Percentiles rank a stretch among this genome's conserved stretches.
Evolutionary conservation across 495 filamentous ascomycete genomes (phyloP).

Genomic region (Extremus antarcticus): DNA sequence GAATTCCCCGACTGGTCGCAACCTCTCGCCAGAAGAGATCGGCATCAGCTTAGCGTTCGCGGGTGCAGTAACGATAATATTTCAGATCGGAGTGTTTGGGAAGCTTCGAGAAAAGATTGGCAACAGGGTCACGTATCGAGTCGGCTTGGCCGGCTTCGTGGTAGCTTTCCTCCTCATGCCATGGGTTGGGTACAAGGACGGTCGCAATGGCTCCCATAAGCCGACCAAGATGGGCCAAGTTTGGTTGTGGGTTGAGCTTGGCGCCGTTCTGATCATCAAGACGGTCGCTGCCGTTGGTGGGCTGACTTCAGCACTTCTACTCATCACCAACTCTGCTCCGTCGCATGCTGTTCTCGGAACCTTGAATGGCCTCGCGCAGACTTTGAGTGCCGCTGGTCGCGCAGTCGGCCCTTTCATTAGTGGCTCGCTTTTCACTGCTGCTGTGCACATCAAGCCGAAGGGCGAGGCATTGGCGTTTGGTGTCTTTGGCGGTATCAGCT

Average conservation of each 20-base stretch:
- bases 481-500: constrained; percentile 65
- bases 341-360: constrained; percentile 79
- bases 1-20: constrained; percentile 60
- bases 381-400: constrained; percentile 80
- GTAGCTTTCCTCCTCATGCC: constrained; percentile 79
- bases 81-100: constrained; percentile 77
- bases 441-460: constrained; percentile 56
- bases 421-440: constrained; percentile 68
- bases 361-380: constrained; percentile 89
- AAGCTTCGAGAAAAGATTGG: constrained; percentile 69
- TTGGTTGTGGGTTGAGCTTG: constrained; percentile 66
- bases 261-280: constrained; percentile 70
- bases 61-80: constrained; percentile 71
- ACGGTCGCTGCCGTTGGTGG: constrained; percentile 81
- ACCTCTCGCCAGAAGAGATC: constrained; percentile 65
- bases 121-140: constrained; percentile 71
- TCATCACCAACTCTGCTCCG: constrained; percentile 88
- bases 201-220: constrained; percentile 32
- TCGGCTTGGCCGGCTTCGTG: constrained; percentile 70
- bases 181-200: constrained; percentile 68
- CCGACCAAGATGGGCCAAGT: constrained; percentile 42
- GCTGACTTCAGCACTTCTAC: constrained; percentile 73
- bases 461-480: constrained; percentile 81
- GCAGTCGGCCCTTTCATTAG: constrained; percentile 82
- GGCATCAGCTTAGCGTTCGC: constrained; percentile 79